Base-by-base conservation (phyloP, 2,329 filamentous ascomycete species). In the Ascochyta viciae-villosae region DNA sequence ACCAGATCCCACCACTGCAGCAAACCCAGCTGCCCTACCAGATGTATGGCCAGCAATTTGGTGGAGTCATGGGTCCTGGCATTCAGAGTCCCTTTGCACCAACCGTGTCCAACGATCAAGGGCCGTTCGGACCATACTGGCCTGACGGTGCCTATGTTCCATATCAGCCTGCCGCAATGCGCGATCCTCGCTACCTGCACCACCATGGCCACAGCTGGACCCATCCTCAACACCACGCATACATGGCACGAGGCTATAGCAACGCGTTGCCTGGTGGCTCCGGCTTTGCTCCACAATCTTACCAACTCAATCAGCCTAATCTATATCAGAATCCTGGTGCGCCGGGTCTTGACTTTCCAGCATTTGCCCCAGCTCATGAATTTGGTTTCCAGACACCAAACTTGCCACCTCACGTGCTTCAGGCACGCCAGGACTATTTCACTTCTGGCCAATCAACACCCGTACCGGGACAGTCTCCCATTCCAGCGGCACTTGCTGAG, bases 1-100 rank as follows among this genome's bases (percentile, higher is more conserved):
- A 86, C 53, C 86, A 88, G 69, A 81, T 81, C 54, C 77, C 83
- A 6, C 77, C 87, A 13, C 84, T 88, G 43, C 54, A 57, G 43
- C 53, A 34, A 19, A 42, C 54, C 5, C 83, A 86, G 27, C 66
- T 66, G 33, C 68, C 71, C 34, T 82, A 83, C 61, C 81, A 80
- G 51, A 68, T 75, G 58, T 75, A 74, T 42, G 72, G 68, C 6
- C 67, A 70, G 29, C 68, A 68, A 7, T 74, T 70, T 39, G 64
- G 65, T 45, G 70, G 66, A 13, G 65, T 67, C 13, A 67, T 75
- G 61, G 73, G 70, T 8, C 68, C 70, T 15, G 67, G 71, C 10
- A 60, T 75, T 16, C 74, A 76, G 46, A 71, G 65, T 33, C 69
- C 66, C 1, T 57, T 76, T 29, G 74, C 72, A 15, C 76, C 76